Evolutionary conservation across 225 moss, liverwort and hornwort genomes (phyloP).

Genomic region (Marchantia paleacea): DNA sequence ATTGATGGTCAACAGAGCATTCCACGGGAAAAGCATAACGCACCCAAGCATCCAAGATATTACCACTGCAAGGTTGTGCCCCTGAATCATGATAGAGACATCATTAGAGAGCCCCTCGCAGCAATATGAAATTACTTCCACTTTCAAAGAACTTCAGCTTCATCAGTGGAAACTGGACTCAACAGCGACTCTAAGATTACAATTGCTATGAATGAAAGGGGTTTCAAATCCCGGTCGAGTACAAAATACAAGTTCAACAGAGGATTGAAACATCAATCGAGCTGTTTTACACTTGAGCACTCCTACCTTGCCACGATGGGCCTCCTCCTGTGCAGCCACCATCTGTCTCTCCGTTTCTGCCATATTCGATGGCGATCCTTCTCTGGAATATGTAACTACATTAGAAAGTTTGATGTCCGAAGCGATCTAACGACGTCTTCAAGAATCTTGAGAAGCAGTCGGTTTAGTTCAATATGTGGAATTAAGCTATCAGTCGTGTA

Average conservation of each 20-base stretch:
- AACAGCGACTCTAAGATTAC: too few relatives aligned
- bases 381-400: background rate
- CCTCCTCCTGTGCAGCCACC: background rate
- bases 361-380: background rate
- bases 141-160: background rate
- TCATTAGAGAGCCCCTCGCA: background rate
- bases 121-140: background rate
- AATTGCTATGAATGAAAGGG: too few relatives aligned
- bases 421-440: background rate
- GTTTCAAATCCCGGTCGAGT: too few relatives aligned
- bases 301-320: constrained; percentile 12
- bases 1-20: constrained; percentile 66
- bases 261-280: background rate
- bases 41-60: constrained; percentile 71
- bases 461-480: background rate
- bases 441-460: background rate
- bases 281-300: too few relatives aligned
- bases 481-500: too few relatives aligned
- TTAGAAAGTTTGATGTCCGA: background rate
- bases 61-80: constrained; percentile 44
- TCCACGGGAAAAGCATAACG: constrained; percentile 78
- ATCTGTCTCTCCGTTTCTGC: background rate
- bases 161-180: too few relatives aligned
- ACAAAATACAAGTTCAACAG: too few relatives aligned
- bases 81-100: constrained; percentile 26